Percentiles rank a stretch among this genome's conserved stretches.
Evolutionary conservation across 768 basidiomycete genomes (phyloP).

Genomic region (Russula vinacea): DNA sequence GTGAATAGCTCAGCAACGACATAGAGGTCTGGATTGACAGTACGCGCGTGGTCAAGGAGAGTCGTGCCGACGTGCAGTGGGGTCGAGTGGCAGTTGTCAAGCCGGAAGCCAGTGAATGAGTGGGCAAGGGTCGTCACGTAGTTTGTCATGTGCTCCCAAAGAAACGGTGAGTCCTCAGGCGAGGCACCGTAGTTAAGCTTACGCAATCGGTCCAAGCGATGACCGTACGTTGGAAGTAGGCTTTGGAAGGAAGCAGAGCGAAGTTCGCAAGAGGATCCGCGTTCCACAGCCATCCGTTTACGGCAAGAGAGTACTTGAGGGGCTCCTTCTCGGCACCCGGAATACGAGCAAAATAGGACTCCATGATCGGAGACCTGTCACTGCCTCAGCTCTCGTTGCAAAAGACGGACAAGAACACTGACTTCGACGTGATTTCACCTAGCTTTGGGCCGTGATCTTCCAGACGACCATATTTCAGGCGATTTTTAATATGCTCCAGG

Average conservation of each 20-base stretch:
- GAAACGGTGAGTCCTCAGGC: slow-evolving; percentile 54
- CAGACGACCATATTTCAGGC: slow-evolving; percentile 76
- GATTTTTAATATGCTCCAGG: slow-evolving; percentile 67
- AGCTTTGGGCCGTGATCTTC: slow-evolving; percentile 81
- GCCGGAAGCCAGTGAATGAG: slow-evolving; percentile 91
- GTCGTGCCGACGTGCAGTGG: slow-evolving; percentile 94
- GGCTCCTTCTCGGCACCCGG: slow-evolving; percentile 48
- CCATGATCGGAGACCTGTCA: slow-evolving; percentile 76
- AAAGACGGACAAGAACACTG: slow-evolving; percentile 35
- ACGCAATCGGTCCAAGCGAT: slow-evolving; percentile 99
- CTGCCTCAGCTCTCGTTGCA: slow-evolving; percentile 11
- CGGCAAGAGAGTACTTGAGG: slow-evolving; percentile 74
- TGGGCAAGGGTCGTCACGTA: slow-evolving; percentile 80
- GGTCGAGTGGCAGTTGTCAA: slow-evolving; percentile 98
- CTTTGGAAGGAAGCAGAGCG: slow-evolving; percentile 86
- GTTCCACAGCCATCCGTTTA: slow-evolving; percentile 99
- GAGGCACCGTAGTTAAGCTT: slow-evolving; percentile 79
- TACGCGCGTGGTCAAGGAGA: slow-evolving; percentile 88
- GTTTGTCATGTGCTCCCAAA: slow-evolving; percentile 86
- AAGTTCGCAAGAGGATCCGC: slow-evolving; percentile 95
- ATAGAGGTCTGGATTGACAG: slow-evolving; percentile 88
- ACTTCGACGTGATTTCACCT: slow-evolving; percentile 76
- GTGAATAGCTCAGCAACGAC: slow-evolving; percentile 97
- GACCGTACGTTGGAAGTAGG: slow-evolving; percentile 92
- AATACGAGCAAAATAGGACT: slow-evolving; percentile 89